phyloP scores from a whole-genome alignment of 2,329 filamentous ascomycete genomes.

The Paramyrothecium sp. region DNA sequence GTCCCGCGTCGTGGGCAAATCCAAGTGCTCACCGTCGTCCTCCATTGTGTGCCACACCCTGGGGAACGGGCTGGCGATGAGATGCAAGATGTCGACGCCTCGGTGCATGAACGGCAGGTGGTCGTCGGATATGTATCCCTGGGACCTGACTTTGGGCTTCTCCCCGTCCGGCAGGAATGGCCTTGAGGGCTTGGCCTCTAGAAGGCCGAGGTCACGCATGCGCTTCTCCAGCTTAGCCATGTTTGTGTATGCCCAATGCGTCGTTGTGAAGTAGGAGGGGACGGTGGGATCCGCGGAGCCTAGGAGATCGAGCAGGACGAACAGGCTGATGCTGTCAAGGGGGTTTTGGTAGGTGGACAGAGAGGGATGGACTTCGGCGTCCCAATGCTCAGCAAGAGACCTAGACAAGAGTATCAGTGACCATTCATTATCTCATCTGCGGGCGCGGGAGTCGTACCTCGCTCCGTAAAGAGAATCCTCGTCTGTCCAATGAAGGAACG shows the following conservation, averaged over 20 bases:
- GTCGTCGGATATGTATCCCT: conserved; percentile 69
- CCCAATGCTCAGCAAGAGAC: conserved; percentile 81
- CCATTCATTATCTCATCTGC: background rate
- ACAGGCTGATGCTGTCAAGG: conserved; percentile 78
- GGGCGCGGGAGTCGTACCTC: conserved; percentile 48
- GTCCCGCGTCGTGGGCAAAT: conserved; percentile 76
- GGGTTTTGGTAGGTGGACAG: conserved; percentile 73
- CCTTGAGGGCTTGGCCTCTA: conserved; percentile 54
- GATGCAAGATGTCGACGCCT: conserved; percentile 84
- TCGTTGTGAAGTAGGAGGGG: conserved; percentile 84
- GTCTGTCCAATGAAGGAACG: conserved; percentile 77
- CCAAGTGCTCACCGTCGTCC: conserved; percentile 83
- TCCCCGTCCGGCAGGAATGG: conserved; percentile 64
- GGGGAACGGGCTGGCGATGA: conserved; percentile 85
- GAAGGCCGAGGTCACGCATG: conserved; percentile 63
- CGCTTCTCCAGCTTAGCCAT: conserved; percentile 74
- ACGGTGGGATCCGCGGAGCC: conserved; percentile 68
- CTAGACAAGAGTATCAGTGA: conserved; percentile 20
- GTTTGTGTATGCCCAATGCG: conserved; percentile 87
- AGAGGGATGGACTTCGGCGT: conserved; percentile 64
- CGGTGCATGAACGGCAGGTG: conserved; percentile 86
- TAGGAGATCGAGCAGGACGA: conserved; percentile 88
- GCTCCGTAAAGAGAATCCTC: conserved; percentile 87
- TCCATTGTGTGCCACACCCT: conserved; percentile 80
- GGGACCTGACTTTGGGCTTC: background rate